Conservation (phyloP, 1,139 yeast genomes). For the Suhomyces wounanorum region DNA sequence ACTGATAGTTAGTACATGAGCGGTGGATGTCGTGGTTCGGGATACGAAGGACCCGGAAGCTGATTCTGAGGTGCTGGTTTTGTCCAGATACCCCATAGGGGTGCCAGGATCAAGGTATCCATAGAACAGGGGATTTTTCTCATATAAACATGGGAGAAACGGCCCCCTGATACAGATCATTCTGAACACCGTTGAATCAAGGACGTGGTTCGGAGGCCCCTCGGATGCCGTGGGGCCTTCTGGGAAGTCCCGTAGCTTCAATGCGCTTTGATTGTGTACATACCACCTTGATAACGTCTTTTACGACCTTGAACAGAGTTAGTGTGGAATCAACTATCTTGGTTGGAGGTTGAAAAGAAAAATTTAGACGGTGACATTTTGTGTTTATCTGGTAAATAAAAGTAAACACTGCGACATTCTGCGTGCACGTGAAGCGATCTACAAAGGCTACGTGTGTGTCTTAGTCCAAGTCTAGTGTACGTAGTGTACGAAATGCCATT, state of each 20-base stretch:
- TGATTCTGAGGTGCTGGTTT: too few species aligned
- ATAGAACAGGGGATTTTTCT: neutral
- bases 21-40: neutral
- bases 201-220: neutral
- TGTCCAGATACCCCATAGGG: too few species aligned
- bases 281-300: conserved; percentile 7
- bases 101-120: too few species aligned
- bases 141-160: neutral
- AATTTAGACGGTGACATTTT: conserved; percentile 17
- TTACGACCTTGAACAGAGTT: conserved; percentile 3
- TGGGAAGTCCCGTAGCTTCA: neutral
- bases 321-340: conserved; percentile 10
- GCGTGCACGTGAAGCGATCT: conserved; percentile 3
- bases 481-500: too few species aligned
- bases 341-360: conserved; percentile 12
- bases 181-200: neutral
- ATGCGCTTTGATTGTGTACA: neutral
- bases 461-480: too few species aligned
- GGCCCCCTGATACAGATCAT: neutral
- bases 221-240: neutral
- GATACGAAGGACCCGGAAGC: too few species aligned
- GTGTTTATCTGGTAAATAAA: conserved; percentile 13
- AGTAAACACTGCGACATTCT: conserved; percentile 14
- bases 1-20: conserved; percentile 2
- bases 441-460: too few species aligned